Evolutionary conservation across 805 yeast species (phyloP).

Genomic region (Candida methanosorbosa): DNA sequence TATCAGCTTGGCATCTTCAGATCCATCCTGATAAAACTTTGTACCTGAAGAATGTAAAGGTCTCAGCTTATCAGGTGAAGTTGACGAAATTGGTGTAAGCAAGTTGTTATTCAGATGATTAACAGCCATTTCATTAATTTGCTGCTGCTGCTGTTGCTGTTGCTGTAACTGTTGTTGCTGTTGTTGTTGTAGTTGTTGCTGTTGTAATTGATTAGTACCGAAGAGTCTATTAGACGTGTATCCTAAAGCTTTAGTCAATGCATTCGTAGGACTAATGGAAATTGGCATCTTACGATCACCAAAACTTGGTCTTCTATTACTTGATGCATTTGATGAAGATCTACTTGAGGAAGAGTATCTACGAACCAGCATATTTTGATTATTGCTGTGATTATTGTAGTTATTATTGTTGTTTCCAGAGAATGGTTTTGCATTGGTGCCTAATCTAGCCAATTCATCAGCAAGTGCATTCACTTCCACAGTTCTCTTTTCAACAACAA

Average conservation of each 20-base stretch:
- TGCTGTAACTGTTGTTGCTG: conserved; percentile 4
- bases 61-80: conserved; percentile 11
- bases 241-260: conserved; percentile 79
- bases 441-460: conserved; percentile 65
- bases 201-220: conserved; percentile 31
- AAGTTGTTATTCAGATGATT: conserved; percentile 9
- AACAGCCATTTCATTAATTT: conserved; percentile 12
- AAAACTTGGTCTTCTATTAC: conserved; percentile 50
- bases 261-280: conserved; percentile 75
- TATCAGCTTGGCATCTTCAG: conserved; percentile 30
- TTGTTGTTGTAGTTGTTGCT: conserved; percentile 5
- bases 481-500: conserved; percentile 87
- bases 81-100: conserved; percentile 1
- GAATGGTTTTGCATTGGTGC: conserved; percentile 1
- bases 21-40: too few relatives aligned
- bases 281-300: conserved; percentile 59
- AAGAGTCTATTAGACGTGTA: conserved; percentile 83
- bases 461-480: conserved; percentile 95
- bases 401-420: not conserved
- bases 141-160: conserved; percentile 22
- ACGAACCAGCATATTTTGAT: conserved; percentile 21
- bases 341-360: conserved; percentile 31
- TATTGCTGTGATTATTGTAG: not conserved
- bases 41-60: conserved; percentile 16
- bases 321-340: conserved; percentile 37